These are phyloP conservation scores for Thalassiosira livingstoniorum DNA, from an alignment of 352 stramenopile genomes.

Conservation along the genomic window DNA sequence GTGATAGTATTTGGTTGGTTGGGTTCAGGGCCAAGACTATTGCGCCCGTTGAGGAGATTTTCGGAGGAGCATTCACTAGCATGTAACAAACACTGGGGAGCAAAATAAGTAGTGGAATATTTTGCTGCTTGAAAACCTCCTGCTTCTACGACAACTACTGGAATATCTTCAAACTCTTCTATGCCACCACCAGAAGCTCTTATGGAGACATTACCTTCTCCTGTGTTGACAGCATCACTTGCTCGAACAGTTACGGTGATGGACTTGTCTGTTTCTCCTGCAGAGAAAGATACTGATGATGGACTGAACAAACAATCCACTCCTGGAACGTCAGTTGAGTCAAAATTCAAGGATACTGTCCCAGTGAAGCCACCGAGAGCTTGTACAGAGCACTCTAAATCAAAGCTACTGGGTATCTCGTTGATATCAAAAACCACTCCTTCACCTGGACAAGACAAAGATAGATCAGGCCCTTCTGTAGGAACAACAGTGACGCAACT, in stretches of 20 bases:
- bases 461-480: background rate
- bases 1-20: background rate
- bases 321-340: background rate
- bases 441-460: background rate
- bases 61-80: background rate
- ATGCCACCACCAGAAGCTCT: background rate
- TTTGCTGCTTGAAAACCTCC: background rate
- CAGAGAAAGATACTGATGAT: background rate
- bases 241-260: too few species aligned
- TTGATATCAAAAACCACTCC: background rate
- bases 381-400: background rate
- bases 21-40: background rate
- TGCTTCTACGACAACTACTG: too few species aligned
- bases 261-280: too few species aligned
- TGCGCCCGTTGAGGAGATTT: background rate
- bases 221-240: background rate
- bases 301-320: too few species aligned
- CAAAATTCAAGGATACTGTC: background rate
- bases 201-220: background rate
- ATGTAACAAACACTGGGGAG: background rate
- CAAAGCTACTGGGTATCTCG: too few species aligned
- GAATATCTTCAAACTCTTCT: too few species aligned
- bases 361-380: background rate
- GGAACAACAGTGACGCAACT: constrained; percentile 10
- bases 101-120: background rate